Percentiles rank a stretch among this genome's conserved stretches.
These are phyloP conservation scores for Thraustochytrium striatum DNA, from an alignment of 352 stramenopile species.

Conservation along the genomic window DNA sequence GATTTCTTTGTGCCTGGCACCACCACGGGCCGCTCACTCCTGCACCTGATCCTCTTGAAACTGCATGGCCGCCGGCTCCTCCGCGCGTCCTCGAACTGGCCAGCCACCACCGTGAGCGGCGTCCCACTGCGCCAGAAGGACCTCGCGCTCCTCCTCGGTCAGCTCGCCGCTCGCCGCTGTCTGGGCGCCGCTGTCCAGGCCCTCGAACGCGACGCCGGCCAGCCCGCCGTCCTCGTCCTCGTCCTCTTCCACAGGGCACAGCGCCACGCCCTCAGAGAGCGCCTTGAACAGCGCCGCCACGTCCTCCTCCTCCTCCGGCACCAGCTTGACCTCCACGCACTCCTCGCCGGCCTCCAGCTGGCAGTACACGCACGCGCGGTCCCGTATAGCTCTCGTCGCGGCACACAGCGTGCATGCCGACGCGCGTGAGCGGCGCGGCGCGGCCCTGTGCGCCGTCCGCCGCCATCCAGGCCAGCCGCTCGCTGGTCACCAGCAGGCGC, in stretches of 20 bases:
- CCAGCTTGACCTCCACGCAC: neutral
- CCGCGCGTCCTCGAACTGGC: too few relatives aligned
- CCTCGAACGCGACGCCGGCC: too few relatives aligned
- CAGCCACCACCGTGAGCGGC: too few relatives aligned
- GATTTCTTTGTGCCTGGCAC: too few relatives aligned
- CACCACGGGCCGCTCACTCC: too few relatives aligned
- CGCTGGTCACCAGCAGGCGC: neutral
- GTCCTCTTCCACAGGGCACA: neutral
- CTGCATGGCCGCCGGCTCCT: too few relatives aligned
- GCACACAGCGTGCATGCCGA: slow-evolving; percentile 31
- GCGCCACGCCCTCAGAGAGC: neutral
- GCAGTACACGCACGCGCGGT: slow-evolving; percentile 23
- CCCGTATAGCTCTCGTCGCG: neutral
- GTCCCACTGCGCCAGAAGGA: too few relatives aligned
- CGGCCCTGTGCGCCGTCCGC: neutral
- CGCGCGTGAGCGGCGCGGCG: neutral
- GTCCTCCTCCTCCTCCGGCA: neutral
- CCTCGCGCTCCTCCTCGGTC: too few relatives aligned
- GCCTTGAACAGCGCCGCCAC: neutral
- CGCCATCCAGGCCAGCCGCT: neutral
- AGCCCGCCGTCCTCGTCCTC: too few relatives aligned
- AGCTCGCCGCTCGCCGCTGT: too few relatives aligned
- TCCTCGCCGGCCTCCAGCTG: neutral
- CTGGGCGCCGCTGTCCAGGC: too few relatives aligned
- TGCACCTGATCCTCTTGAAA: too few relatives aligned